Percentiles rank a stretch among this genome's conserved stretches.
Conservation (phyloP, 2,329 filamentous ascomycete genomes). For the Penicillium fuscoglaucum region DNA sequence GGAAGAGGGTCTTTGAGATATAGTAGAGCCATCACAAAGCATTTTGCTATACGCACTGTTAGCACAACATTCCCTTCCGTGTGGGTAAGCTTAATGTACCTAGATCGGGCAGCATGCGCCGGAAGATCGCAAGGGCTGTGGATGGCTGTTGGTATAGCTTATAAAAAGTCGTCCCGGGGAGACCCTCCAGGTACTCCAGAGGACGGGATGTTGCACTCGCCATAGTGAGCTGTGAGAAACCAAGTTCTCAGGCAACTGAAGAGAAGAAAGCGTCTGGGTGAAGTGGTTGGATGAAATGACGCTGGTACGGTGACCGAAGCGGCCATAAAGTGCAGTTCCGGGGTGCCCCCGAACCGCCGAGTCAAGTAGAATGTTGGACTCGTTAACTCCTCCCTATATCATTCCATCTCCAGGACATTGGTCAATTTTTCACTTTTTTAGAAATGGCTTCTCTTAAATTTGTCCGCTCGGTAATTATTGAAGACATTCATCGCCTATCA, state of each 20-base stretch:
- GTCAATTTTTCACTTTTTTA: conserved; percentile 8
- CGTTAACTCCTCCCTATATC: background rate
- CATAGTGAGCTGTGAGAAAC: conserved; percentile 46
- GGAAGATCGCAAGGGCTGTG: conserved; percentile 90
- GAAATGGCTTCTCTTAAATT: conserved; percentile 60
- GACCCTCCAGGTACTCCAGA: conserved; percentile 89
- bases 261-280: conserved; percentile 7
- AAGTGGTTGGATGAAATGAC: conserved; percentile 15
- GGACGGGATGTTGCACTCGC: conserved; percentile 59
- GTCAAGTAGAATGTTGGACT: conserved; percentile 4
- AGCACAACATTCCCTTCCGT: conserved; percentile 9
- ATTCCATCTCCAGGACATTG: background rate
- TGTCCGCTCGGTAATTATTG: conserved; percentile 59
- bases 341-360: conserved; percentile 11
- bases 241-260: conserved; percentile 26
- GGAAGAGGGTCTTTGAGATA: conserved; percentile 82
- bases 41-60: conserved; percentile 66
- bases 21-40: conserved; percentile 90
- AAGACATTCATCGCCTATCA: background rate
- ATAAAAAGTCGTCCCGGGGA: conserved; percentile 84
- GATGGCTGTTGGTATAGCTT: conserved; percentile 95
- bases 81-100: conserved; percentile 54
- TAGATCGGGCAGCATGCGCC: conserved; percentile 92
- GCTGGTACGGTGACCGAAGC: conserved; percentile 31
- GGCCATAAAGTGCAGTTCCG: conserved; percentile 33